Evolutionary conservation across 352 stramenopile species (phyloP).

Genomic region (Globisporangium alternatum): DNA sequence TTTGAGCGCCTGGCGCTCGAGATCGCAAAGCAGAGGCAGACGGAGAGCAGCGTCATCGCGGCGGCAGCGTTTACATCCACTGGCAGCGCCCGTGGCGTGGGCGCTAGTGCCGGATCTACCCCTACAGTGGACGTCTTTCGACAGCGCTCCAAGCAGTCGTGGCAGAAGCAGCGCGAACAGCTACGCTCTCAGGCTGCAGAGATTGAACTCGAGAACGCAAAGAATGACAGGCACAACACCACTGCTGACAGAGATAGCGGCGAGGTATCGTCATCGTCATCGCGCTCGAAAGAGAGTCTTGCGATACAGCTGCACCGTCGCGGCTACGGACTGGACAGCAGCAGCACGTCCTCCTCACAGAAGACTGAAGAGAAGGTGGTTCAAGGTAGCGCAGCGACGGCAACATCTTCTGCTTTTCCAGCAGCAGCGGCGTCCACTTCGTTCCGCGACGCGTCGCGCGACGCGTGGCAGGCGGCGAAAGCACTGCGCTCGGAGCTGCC

Average conservation of each 20-base stretch:
- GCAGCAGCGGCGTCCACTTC: constrained; percentile 19
- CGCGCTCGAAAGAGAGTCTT: constrained; percentile 28
- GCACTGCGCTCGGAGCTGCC: constrained; percentile 23
- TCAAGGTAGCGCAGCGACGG: not conserved
- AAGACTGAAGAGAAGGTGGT: not conserved
- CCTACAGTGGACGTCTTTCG: constrained; percentile 30
- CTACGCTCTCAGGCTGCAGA: constrained; percentile 31
- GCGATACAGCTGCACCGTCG: constrained; percentile 41
- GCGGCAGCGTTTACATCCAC: constrained; percentile 11
- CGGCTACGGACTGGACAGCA: constrained; percentile 44
- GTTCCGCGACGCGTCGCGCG: constrained; percentile 29
- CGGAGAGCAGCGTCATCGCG: constrained; percentile 10
- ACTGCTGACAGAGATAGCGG: not conserved
- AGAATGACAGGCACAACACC: not conserved
- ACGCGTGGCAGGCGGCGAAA: constrained; percentile 25
- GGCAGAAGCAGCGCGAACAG: constrained; percentile 49
- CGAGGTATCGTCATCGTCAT: not conserved
- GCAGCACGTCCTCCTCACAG: constrained; percentile 10
- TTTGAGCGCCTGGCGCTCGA: constrained; percentile 27
- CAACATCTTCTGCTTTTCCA: not conserved
- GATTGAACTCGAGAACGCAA: constrained; percentile 15
- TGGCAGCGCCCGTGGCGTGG: not conserved
- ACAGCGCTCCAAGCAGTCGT: constrained; percentile 57
- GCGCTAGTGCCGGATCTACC: constrained; percentile 6
- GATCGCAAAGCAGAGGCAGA: constrained; percentile 21